Evolutionary conservation across 768 basidiomycete genomes (phyloP).

Genomic region (Mycena capillaripes): DNA sequence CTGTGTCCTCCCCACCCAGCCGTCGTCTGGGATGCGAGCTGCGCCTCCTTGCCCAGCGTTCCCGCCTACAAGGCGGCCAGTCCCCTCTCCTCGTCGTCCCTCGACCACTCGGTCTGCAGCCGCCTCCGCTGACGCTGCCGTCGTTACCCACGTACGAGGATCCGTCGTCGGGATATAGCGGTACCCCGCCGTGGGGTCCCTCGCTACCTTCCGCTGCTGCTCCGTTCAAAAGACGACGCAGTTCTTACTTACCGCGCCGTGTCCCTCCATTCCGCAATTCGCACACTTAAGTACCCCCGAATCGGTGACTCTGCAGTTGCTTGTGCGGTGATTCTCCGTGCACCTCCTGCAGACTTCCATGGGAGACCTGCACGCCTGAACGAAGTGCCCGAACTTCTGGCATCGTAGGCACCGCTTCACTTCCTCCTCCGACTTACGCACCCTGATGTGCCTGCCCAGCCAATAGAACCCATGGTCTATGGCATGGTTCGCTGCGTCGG

Average conservation of each 20-base stretch:
- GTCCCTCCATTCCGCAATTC: too few relatives aligned
- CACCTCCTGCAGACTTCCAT: background rate
- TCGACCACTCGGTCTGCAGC: background rate
- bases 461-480: background rate
- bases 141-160: background rate
- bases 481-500: background rate
- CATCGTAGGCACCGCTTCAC: background rate
- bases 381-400: background rate
- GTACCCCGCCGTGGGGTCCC: background rate
- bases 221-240: too few relatives aligned
- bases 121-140: background rate
- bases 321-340: too few relatives aligned
- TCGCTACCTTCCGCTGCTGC: too few relatives aligned
- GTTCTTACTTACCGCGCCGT: too few relatives aligned
- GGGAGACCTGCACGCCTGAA: background rate
- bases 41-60: background rate
- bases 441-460: background rate
- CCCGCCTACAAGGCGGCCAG: background rate
- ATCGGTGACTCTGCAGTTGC: too few relatives aligned
- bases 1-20: background rate
- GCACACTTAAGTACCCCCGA: too few relatives aligned
- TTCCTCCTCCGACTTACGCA: background rate
- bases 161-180: constrained; percentile 2
- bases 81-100: background rate
- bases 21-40: background rate